Evolutionary conservation across 768 basidiomycete genomes (phyloP), one percentile per base, ranked within the genome.

Genomic region (Pulveroboletus sp.): DNA sequence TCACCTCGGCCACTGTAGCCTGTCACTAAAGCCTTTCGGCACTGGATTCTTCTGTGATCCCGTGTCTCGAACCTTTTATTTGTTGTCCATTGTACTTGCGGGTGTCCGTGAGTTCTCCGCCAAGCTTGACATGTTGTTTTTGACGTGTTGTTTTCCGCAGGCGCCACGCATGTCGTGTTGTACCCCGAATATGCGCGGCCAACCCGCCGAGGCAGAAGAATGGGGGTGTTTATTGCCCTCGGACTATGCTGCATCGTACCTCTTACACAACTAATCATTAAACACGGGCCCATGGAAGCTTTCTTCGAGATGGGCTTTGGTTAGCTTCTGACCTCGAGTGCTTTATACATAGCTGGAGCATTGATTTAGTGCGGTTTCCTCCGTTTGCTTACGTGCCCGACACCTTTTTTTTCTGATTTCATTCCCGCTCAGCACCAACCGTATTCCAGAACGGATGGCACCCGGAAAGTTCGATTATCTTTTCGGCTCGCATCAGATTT

Each of bases 401-500:
- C 49, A 49, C 51, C 36, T 49, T 51, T 38, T 36, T 57, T 26
- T n/a, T n/a, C n/a, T n/a, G n/a, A 53, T 58, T 68, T 63, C 67
- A 67, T 69, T 68, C 67, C 67, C 65, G 65, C 63, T 67, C 67
- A 94, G 92, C 69, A 90, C 90, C 41, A 84, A 85, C 62, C 80
- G 90, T 43, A 76, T 91, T 47, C 92, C 91, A 37, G 92, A 94
- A 61, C 75, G 81, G 32, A 69, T 83, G 53, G 71, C 74, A 7
- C 89, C 89, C 6, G 90, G 91, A 31, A 78, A 68, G 55, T 93
- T 93, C 68, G 91, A 93, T 70, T 76, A 78, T 60, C 78, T 89
- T 59, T 77, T 83, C 47, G 78, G 87, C 0, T 91, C 87, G 17
- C 93, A 95, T 72, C 89, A 94, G 68, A 86, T 95, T 58, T 94